Conservation (phyloP, 2,329 filamentous ascomycete genomes). For the Ophiostoma sp. region DNA sequence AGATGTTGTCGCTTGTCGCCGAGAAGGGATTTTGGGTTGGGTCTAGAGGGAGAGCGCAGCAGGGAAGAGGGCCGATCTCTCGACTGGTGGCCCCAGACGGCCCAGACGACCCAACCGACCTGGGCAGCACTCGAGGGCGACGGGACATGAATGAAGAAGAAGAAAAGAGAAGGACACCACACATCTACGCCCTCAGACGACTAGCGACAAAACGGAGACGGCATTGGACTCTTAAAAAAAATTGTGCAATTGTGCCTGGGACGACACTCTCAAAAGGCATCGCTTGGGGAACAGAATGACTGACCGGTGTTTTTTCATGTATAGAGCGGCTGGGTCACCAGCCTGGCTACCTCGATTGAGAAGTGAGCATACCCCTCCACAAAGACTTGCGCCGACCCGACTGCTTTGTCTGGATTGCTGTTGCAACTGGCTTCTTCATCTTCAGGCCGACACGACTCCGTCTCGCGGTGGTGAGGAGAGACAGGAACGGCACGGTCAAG, state of each 20-base stretch:
- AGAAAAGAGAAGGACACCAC: too few species aligned
- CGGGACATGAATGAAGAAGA: too few species aligned
- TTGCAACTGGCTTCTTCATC: neutral
- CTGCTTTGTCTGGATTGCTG: neutral
- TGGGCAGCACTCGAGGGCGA: neutral
- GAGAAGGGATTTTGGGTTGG: neutral
- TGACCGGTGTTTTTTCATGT: constrained; percentile 24
- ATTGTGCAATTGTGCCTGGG: neutral
- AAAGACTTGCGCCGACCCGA: neutral
- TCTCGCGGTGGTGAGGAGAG: neutral
- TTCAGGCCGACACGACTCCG: neutral
- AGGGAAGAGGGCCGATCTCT: constrained; percentile 6
- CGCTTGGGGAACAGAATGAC: constrained; percentile 14
- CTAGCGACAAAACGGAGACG: neutral
- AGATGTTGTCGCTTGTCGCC: constrained; percentile 1
- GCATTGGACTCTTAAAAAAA: neutral
- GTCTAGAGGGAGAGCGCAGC: neutral
- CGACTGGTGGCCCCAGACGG: neutral
- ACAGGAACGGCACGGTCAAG: neutral
- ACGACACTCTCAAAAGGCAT: neutral
- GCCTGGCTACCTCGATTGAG: constrained; percentile 96
- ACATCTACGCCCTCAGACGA: neutral
- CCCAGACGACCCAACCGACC: neutral
- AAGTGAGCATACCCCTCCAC: constrained; percentile 59
- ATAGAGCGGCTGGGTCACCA: constrained; percentile 96